These are phyloP conservation scores for Setaria viridis DNA, from an alignment of 202 grass and related monocot genomes.

Conservation along the genomic window DNA sequence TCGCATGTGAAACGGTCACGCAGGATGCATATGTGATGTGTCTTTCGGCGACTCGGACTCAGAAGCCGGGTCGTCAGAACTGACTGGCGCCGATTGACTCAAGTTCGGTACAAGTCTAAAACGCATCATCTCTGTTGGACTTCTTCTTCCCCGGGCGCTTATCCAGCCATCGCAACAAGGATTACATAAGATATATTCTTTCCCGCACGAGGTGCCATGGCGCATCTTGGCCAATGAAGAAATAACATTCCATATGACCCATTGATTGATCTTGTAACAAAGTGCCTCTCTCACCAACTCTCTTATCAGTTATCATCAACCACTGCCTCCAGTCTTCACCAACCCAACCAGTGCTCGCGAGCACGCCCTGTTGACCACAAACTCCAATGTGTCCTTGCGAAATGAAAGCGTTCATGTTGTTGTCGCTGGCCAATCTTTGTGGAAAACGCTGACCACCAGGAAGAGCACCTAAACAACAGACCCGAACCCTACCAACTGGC, in stretches of 20 bases:
- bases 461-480: neutral
- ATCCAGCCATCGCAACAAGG: neutral
- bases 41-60: neutral
- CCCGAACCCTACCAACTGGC: neutral
- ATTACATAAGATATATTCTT: neutral
- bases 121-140: neutral
- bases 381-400: neutral
- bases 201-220: neutral
- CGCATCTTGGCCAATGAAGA: neutral
- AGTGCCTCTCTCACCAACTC: neutral
- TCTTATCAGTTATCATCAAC: neutral
- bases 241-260: neutral
- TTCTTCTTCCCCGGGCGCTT: neutral
- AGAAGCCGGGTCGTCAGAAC: neutral
- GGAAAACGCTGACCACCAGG: neutral
- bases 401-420: neutral
- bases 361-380: conserved; percentile 11
- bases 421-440: neutral
- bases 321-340: conserved; percentile 25
- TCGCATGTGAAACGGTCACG: neutral
- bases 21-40: neutral
- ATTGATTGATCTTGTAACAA: neutral
- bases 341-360: neutral
- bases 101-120: neutral
- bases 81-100: conserved; percentile 1